Percentiles rank a stretch among this genome's conserved stretches.
These are phyloP conservation scores for Arctostaphylos glauca DNA, from an alignment of 148 eudicot species.

Conservation along the genomic window DNA sequence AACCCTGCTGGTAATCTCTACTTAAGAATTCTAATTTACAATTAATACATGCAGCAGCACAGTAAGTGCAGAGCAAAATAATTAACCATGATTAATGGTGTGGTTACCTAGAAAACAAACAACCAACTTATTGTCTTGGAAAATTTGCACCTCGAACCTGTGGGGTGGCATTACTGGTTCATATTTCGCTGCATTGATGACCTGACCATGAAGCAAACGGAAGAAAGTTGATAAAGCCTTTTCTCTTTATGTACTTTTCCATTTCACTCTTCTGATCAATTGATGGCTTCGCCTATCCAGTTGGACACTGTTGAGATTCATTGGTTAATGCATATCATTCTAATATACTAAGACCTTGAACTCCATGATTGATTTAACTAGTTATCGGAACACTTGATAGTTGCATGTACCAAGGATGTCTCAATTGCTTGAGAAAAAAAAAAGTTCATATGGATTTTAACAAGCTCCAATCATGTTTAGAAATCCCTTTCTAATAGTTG, in stretches of 20 bases:
- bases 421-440: not conserved
- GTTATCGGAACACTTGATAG: not conserved
- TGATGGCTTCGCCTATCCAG: not conserved
- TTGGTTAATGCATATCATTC: not conserved
- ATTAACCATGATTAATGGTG: not conserved
- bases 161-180: constrained; percentile 15
- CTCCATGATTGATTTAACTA: not conserved
- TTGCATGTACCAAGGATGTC: not conserved
- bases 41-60: not conserved
- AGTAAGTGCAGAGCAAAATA: not conserved
- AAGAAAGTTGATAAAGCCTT: not conserved
- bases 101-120: not conserved
- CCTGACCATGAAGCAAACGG: not conserved
- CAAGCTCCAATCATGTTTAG: not conserved
- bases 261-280: constrained; percentile 6
- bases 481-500: not conserved
- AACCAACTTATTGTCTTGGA: constrained; percentile 1
- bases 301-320: not conserved
- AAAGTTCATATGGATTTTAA: not conserved
- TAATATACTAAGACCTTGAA: not conserved
- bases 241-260: not conserved
- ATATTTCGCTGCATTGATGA: constrained; percentile 43
- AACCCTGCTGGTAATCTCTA: too few species aligned
- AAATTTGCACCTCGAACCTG: not conserved
- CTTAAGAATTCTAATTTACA: too few species aligned